Percentiles rank a stretch among this genome's conserved stretches.
Conservation (phyloP, 75 land plant genomes). For the Cunninghamia lanceolata region DNA sequence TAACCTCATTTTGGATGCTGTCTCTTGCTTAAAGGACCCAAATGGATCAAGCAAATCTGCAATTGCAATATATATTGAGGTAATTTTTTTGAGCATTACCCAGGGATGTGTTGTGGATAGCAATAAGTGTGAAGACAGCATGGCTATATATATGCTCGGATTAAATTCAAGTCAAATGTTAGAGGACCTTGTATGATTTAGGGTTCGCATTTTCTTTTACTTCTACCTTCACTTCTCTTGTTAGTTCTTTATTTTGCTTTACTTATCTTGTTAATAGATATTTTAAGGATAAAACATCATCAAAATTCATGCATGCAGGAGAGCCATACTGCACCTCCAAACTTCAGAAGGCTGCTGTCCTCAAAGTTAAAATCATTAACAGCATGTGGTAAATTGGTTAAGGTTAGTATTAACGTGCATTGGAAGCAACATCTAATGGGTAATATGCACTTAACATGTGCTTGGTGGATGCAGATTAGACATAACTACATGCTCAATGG, state of each 20-base stretch:
- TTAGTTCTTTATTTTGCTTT: neutral
- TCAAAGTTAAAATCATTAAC: conserved; percentile 60
- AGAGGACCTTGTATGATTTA: neutral
- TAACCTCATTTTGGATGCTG: conserved; percentile 69
- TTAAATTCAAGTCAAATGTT: neutral
- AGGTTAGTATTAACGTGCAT: conserved; percentile 41
- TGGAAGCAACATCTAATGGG: neutral
- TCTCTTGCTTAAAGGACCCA: conserved; percentile 63
- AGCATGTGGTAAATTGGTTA: conserved; percentile 58
- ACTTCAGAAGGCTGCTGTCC: conserved; percentile 56
- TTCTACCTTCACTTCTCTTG: neutral
- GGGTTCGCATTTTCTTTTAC: neutral
- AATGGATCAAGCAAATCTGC: conserved; percentile 76
- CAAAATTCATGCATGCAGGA: conserved; percentile 39
- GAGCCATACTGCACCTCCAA: conserved; percentile 62
- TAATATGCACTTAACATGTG: neutral
- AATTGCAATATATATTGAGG: conserved; percentile 77
- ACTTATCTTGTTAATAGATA: neutral
- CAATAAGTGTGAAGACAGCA: neutral
- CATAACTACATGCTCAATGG: conserved; percentile 8
- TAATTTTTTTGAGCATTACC: conserved; percentile 17
- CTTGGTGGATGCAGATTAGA: conserved; percentile 6
- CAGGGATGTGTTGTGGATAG: conserved; percentile 1
- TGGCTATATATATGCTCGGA: neutral
- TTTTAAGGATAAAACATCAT: neutral